These are phyloP conservation scores for Camillea tinctor DNA, from an alignment of 2,329 filamentous ascomycete genomes.

Conservation along the genomic window DNA sequence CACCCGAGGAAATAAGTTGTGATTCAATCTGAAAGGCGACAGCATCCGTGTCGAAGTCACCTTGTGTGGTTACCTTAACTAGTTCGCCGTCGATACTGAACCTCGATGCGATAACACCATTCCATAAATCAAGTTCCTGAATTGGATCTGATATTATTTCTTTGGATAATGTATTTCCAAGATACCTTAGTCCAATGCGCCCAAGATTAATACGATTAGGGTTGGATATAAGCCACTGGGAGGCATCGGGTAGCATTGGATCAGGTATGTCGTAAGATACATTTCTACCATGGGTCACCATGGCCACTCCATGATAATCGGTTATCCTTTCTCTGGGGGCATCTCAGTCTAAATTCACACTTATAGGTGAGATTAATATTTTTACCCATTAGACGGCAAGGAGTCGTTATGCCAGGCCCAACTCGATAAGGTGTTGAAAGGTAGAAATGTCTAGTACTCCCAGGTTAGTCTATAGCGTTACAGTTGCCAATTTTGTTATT, in stretches of 20 bases:
- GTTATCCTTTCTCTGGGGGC: constrained; percentile 24
- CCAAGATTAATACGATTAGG: constrained; percentile 45
- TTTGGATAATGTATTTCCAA: constrained; percentile 29
- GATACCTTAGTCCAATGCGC: constrained; percentile 40
- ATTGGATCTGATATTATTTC: constrained; percentile 27
- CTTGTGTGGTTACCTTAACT: constrained; percentile 37
- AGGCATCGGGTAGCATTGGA: constrained; percentile 35
- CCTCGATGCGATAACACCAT: constrained; percentile 38
- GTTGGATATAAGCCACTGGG: constrained; percentile 54
- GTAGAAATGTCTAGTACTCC: constrained; percentile 22
- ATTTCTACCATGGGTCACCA: constrained; percentile 36
- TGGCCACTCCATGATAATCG: constrained; percentile 35
- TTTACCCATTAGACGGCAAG: constrained; percentile 37
- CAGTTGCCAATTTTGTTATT: neutral
- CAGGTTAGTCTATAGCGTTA: neutral
- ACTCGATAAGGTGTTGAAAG: constrained; percentile 30
- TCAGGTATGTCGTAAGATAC: constrained; percentile 40
- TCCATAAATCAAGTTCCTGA: constrained; percentile 39
- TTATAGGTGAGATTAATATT: neutral
- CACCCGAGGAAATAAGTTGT: constrained; percentile 31
- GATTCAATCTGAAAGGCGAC: constrained; percentile 39
- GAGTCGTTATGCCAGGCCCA: constrained; percentile 33
- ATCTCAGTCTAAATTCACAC: neutral
- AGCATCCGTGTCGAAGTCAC: constrained; percentile 39
- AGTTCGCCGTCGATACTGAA: constrained; percentile 32